A percentile compares a stretch with the other conserved stretches of the same genome.
Conservation (phyloP, 768 basidiomycete genomes). For the Boletus fagicola region DNA sequence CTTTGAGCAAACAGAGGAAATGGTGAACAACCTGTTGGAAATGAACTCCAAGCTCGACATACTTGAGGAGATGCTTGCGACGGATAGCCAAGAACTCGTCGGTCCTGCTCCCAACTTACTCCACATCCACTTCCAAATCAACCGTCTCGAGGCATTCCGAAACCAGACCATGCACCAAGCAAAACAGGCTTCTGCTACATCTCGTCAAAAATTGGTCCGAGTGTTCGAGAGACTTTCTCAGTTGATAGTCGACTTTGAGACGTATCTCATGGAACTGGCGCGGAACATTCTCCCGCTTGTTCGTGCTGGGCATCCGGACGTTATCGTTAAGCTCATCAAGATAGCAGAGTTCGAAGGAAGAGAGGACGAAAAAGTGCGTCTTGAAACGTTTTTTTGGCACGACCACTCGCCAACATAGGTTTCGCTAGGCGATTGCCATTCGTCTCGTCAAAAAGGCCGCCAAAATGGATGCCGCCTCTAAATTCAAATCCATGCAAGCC, state of each 20-base stretch:
- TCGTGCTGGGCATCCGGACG: slow-evolving; percentile 73
- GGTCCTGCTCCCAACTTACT: slow-evolving; percentile 89
- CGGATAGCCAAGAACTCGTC: slow-evolving; percentile 72
- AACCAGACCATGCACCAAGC: slow-evolving; percentile 96
- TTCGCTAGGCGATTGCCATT: slow-evolving; percentile 80
- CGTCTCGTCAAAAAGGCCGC: slow-evolving; percentile 92
- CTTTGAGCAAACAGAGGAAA: slow-evolving; percentile 92
- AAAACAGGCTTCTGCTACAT: slow-evolving; percentile 70
- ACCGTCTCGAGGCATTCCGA: slow-evolving; percentile 88
- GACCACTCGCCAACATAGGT: background rate
- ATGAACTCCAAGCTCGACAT: slow-evolving; percentile 84
- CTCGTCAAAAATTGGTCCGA: slow-evolving; percentile 64
- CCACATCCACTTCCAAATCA: slow-evolving; percentile 86
- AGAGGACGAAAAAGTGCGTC: slow-evolving; percentile 89
- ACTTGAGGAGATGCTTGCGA: slow-evolving; percentile 73
- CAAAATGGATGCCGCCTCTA: slow-evolving; percentile 88
- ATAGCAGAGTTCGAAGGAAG: slow-evolving; percentile 90
- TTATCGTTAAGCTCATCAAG: slow-evolving; percentile 91
- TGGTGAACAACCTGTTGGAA: slow-evolving; percentile 90
- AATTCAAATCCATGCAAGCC: slow-evolving; percentile 91
- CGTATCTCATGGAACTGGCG: slow-evolving; percentile 76
- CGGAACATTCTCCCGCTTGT: slow-evolving; percentile 76
- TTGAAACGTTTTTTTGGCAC: background rate
- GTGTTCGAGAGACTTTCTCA: slow-evolving; percentile 86
- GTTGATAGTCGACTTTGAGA: slow-evolving; percentile 80